Evolutionary conservation across 768 basidiomycete species (phyloP), one percentile per base, ranked within the genome.

Genomic region (Cyathus striatus): DNA sequence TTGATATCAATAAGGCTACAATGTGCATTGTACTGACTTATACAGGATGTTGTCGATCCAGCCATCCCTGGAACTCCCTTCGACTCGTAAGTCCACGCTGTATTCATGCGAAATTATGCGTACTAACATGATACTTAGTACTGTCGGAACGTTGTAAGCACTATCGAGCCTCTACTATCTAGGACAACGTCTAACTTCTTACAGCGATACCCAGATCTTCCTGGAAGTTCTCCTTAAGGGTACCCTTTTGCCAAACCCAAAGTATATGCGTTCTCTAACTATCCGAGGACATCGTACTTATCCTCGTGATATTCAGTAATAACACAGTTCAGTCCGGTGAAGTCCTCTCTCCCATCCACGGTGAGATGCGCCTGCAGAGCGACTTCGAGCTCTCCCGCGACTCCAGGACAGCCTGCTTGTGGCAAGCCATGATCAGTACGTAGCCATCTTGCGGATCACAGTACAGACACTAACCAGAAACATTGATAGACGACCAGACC

Each of bases 221-320:
- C 50, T 69, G 41, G 67, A 70, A 46, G 59, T 62, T 6, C 53
- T 60, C 18, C 45, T 60, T 21, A 53, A 57, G 33, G 60, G 60
- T 16, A 49, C n/a, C 0, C 37, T 42, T 3, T 52, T 44, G 36
- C 56, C 57, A 2, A 51, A 54, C 23, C 30, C 30, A 16, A 16
- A 16, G 30, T 32, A 3, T n/a, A n/a, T 32, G 30, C 17, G 17
- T 32, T 32, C 30, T 5, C 30, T n/a, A n/a, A n/a, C n/a, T n/a
- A n/a, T n/a, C n/a, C n/a, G n/a, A n/a, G n/a, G n/a, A n/a, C 17
- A 32, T 32, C 30, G 12, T 32, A 32, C 17, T 3, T 32, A 32
- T 3, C 30, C 12, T 32, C n/a, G 17, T 4, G 0, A 32, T 32
- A 3, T 32, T 32, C 27, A 13, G 10, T 16, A 37, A 20, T 37